These are phyloP conservation scores for Acorus gramineus DNA, from an alignment of 106 monocot genomes.

Conservation along the genomic window DNA sequence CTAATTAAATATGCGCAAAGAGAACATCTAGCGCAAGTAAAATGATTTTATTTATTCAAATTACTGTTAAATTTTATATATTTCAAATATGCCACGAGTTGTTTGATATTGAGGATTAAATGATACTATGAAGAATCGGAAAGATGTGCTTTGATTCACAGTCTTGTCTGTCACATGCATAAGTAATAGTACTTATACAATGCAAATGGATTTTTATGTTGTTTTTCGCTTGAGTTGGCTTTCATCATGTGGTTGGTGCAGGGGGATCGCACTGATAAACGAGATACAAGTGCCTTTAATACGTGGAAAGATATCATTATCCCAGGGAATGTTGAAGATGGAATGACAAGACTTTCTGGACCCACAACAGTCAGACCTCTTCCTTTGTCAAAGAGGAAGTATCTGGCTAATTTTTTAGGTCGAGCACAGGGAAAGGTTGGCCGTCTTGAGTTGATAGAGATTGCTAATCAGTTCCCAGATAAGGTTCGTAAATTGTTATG, in stretches of 20 bases:
- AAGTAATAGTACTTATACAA: too few species aligned
- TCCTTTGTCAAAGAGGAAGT: conserved; percentile 78
- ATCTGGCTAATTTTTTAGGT: conserved; percentile 87
- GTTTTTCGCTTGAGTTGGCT: not conserved
- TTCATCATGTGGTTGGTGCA: conserved; percentile 16
- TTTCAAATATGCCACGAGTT: too few species aligned
- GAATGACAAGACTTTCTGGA: conserved; percentile 46
- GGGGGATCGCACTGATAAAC: conserved; percentile 98
- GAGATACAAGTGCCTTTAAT: conserved; percentile 83
- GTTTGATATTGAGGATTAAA: too few species aligned
- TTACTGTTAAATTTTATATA: too few species aligned
- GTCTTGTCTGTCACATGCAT: too few species aligned
- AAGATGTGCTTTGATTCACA: not conserved
- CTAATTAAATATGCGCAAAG: too few species aligned
- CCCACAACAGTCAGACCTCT: conserved; percentile 49
- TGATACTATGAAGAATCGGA: too few species aligned
- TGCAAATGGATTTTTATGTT: too few species aligned
- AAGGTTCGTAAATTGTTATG: conserved; percentile 44
- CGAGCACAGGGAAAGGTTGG: conserved; percentile 91
- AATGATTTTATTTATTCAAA: too few species aligned
- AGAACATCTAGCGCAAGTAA: too few species aligned
- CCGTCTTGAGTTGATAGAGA: conserved; percentile 74
- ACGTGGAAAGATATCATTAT: conserved; percentile 99
- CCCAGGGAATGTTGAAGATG: conserved; percentile 97
- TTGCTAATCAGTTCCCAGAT: conserved; percentile 80